Evolutionary conservation across 306 rosid species (phyloP), one percentile per base, ranked within the genome.

Genomic region (Parietaria judaica): DNA sequence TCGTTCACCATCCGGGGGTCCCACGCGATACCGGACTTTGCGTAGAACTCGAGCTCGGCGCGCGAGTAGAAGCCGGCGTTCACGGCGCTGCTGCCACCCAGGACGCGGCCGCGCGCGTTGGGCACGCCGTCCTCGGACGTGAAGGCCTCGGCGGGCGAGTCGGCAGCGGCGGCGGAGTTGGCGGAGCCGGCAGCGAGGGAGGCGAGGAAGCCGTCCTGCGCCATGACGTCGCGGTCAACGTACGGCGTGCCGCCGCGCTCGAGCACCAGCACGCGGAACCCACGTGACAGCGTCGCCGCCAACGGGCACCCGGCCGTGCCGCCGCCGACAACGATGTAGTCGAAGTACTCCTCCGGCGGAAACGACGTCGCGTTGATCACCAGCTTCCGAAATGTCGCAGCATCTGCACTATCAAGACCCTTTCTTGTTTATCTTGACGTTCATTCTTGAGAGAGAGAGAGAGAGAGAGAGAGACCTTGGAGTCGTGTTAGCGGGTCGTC

Each of bases 251-350:
- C 95, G 0, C 97, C 99, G 7, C 97, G 78, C 58, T 94, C 97
- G 1, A 94, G 83, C 7, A 94, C 43, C 0, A 94, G 88, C 2
- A 86, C 94, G 2, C 85, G 77, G 41, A 53, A 84, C 3, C 47
- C 14, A 2, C 52, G 79, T 0, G 99, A 94, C 0, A 88, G 72
- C 0, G 97, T 94, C 11, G 99, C 94, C 0, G 94, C 97, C 68
- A 94, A 45, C 1, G 97, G 99, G 70, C 97, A 92, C 1, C 99
- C 97, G 3, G 99, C 83, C 0, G 99, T 92, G 14, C 99, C 99
- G 3, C 97, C 97, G 14, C 96, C 97, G 13, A 91, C 82, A 6
- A 91, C 75, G 15, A 91, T 85, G 78, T 85, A 91, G 34, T 91
- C 97, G 61, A 85, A 91, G 85, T 87, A 87, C 11, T 90, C 95